phyloP scores from a whole-genome alignment of 164 flowering plant species.

The Cinnamomum micranthum region DNA sequence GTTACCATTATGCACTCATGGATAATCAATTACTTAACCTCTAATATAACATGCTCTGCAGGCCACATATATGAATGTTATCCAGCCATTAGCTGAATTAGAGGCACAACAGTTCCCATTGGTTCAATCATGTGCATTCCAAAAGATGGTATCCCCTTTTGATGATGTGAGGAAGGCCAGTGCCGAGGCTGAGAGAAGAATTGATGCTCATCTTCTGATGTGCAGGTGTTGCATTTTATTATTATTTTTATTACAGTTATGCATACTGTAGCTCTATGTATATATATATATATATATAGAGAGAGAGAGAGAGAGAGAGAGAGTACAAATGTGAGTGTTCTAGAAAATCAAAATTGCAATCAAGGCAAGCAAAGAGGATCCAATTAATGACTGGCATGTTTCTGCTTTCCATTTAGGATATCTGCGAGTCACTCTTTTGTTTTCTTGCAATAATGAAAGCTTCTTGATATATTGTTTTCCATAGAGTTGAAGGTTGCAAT shows the following conservation, averaged over 20 bases:
- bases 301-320: too few species aligned
- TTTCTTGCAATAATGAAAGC: too few species aligned
- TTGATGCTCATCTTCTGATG: constrained; percentile 55
- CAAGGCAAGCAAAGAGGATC: too few species aligned
- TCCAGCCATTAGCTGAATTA: constrained; percentile 73
- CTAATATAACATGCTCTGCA: constrained; percentile 23
- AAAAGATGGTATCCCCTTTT: constrained; percentile 59
- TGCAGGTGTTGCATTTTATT: constrained; percentile 57
- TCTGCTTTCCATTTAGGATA: too few species aligned
- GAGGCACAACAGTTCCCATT: constrained; percentile 79
- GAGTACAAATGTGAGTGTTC: too few species aligned
- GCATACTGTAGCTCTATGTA: neutral
- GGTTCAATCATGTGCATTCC: constrained; percentile 83
- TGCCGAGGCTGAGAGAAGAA: constrained; percentile 79
- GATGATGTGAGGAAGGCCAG: constrained; percentile 85
- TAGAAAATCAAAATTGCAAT: too few species aligned
- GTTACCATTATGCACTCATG: neutral
- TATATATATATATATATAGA: too few species aligned
- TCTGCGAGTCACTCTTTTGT: too few species aligned
- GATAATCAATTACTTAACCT: constrained; percentile 2
- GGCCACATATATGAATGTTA: constrained; percentile 64
- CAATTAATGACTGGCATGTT: too few species aligned
- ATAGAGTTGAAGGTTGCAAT: too few species aligned
- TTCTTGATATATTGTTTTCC: too few species aligned
- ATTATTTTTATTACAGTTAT: neutral